Percentiles rank a stretch among this genome's conserved stretches.
These are phyloP conservation scores for Huntiella decipiens DNA, from an alignment of 2,329 filamentous ascomycete genomes.

Conservation along the genomic window DNA sequence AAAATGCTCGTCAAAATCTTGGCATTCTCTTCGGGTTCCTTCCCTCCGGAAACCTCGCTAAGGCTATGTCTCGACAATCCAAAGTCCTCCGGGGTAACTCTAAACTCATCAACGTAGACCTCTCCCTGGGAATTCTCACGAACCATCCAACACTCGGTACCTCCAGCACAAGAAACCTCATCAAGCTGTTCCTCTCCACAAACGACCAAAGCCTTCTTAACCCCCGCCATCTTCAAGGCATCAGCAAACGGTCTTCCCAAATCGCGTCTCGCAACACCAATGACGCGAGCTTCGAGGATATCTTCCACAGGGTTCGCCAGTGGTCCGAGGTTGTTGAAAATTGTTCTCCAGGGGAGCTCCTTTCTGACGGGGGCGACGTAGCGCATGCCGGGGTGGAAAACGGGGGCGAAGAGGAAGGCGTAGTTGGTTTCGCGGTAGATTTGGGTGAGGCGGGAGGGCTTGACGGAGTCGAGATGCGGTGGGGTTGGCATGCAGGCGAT, in stretches of 20 bases:
- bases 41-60: conserved; percentile 61
- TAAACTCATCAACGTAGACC: conserved; percentile 54
- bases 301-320: conserved; percentile 79
- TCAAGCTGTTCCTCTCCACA: conserved; percentile 92
- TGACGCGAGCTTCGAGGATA: conserved; percentile 67
- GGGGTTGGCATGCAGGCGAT: conserved; percentile 58
- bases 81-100: conserved; percentile 67
- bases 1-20: conserved; percentile 63
- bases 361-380: conserved; percentile 71
- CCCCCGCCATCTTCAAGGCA: conserved; percentile 56
- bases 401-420: conserved; percentile 84
- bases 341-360: conserved; percentile 82
- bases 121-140: conserved; percentile 20
- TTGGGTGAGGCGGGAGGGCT: conserved; percentile 46
- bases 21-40: conserved; percentile 74
- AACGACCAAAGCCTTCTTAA: conserved; percentile 70
- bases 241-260: conserved; percentile 81
- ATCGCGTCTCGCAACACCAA: conserved; percentile 79
- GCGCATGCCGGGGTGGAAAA: conserved; percentile 90
- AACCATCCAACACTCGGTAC: conserved; percentile 76
- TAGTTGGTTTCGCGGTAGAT: conserved; percentile 76
- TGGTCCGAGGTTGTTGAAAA: conserved; percentile 92
- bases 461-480: conserved; percentile 57
- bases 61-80: conserved; percentile 60
- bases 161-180: conserved; percentile 81